Evolutionary conservation across 2,329 filamentous ascomycete species (phyloP).

Genomic region (Beauveria medogensis): DNA sequence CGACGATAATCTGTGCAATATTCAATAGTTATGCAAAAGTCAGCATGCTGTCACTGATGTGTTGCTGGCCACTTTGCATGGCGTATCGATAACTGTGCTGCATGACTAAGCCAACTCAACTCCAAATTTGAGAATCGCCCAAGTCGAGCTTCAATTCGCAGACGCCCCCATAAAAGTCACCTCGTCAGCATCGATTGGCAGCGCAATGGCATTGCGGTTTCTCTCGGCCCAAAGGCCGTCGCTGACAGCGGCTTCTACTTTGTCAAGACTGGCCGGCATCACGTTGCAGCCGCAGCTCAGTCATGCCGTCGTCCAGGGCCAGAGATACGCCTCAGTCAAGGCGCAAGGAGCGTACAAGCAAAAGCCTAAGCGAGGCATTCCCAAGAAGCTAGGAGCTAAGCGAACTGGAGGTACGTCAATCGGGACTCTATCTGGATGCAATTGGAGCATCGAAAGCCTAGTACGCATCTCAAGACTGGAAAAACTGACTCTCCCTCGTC

Average conservation of each 20-base stretch:
- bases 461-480: too few species aligned
- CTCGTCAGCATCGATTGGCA: slow-evolving; percentile 16
- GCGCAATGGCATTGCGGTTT: slow-evolving; percentile 34
- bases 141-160: slow-evolving; percentile 16
- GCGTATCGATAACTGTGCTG: slow-evolving; percentile 16
- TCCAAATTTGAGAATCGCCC: slow-evolving; percentile 10
- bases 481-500: slow-evolving; percentile 7
- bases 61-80: slow-evolving; percentile 14
- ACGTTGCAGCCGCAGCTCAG: slow-evolving; percentile 23
- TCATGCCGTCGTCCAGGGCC: slow-evolving; percentile 38
- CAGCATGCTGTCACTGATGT: slow-evolving; percentile 3
- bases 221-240: slow-evolving; percentile 39
- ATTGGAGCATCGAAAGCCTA: neutral
- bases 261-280: slow-evolving; percentile 18
- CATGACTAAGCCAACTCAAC: slow-evolving; percentile 12
- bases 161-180: slow-evolving; percentile 27
- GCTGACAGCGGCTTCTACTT: slow-evolving; percentile 29
- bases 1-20: neutral
- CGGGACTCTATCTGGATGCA: neutral
- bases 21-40: neutral
- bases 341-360: slow-evolving; percentile 62
- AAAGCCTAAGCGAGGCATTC: slow-evolving; percentile 49
- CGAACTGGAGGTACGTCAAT: slow-evolving; percentile 68
- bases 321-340: slow-evolving; percentile 51
- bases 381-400: slow-evolving; percentile 90